A percentile compares a stretch with the other conserved stretches of the same genome.
These are phyloP conservation scores for Chaetothyriales sp. DNA, from an alignment of 2,329 filamentous ascomycete genomes.

Conservation along the genomic window DNA sequence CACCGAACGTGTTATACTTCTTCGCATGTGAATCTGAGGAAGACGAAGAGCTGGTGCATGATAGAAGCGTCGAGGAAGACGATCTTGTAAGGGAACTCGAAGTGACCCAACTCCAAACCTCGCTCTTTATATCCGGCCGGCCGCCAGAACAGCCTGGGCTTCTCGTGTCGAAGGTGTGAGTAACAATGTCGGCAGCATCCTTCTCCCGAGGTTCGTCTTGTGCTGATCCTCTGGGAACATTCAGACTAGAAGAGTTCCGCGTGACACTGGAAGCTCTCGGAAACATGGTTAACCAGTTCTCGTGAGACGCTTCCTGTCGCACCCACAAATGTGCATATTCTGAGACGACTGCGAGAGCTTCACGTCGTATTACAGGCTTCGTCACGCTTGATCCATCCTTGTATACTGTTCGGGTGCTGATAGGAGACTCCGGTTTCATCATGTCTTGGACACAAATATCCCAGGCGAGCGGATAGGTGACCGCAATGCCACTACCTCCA, in stretches of 20 bases:
- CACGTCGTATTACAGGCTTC: constrained; percentile 1
- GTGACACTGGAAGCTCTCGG: constrained; percentile 6
- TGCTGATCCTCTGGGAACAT: not conserved
- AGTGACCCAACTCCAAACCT: constrained; percentile 16
- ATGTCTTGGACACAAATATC: constrained; percentile 5
- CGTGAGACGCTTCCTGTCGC: constrained; percentile 13
- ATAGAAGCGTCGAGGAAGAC: constrained; percentile 26
- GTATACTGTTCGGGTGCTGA: constrained; percentile 11
- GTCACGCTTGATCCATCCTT: constrained; percentile 1
- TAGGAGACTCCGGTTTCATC: constrained; percentile 4
- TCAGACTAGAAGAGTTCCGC: not conserved
- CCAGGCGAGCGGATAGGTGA: constrained; percentile 44
- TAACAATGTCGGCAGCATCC: constrained; percentile 10
- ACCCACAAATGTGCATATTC: constrained; percentile 16
- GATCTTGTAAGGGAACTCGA: constrained; percentile 40
- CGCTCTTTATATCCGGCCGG: constrained; percentile 14
- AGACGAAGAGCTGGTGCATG: constrained; percentile 8
- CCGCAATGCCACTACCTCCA: constrained; percentile 52
- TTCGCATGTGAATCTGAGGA: constrained; percentile 2
- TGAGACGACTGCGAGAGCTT: not conserved
- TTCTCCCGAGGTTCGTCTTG: constrained; percentile 1
- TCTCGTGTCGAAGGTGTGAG: constrained; percentile 13
- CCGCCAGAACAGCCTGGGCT: not conserved
- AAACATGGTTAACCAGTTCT: constrained; percentile 12
- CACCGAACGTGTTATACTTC: not conserved